Evolutionary conservation across 169 alveolate species (phyloP), one percentile per base, ranked within the genome.

Genomic region (Theileria orientalis): DNA sequence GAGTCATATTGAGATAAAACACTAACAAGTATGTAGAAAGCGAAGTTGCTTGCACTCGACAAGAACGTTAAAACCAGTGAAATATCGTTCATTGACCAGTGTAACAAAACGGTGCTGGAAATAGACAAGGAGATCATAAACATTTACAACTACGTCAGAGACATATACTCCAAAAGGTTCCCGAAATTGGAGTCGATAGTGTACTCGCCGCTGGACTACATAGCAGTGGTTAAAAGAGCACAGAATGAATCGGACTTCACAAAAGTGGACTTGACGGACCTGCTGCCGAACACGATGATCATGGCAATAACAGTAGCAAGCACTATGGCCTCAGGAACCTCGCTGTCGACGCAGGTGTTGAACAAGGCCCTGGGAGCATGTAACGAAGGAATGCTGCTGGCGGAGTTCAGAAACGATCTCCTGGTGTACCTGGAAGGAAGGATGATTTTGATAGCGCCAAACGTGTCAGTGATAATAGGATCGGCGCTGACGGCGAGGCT

Each of bases 401-500:
- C 83, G n/a, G 88, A 78, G 29, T 78, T 78, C 68, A 68, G 86
- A 21, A 78, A 69, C 47, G 83, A 71, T 19, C 73, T 78, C 19
- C 83, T 92, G 42, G 70, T 64, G 27, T 92, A 91, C 73, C 63
- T 97, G 69, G 96, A 91, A 85, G 85, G 92, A 59, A 94, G 97
- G 73, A 96, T 96, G 98, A 86, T 84, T 49, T 90, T 91, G 33
- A 92, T 97, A 27, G 98, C 99, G 27, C 99, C 99, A 19, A 97
- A 97, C 84, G 91, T 96, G 30, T 85, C 98, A 23, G 95, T 97
- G 56, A 85, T 97, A 41, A 90, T 97, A 42, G 99, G 99, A 37
- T 97, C 97, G 69, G 96, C 96, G 13, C 93, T 97, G 56, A 97
- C 98, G 25, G 99, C 99, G 11, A 91, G 98, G 67, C 90, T 98